A percentile compares a stretch with the other conserved stretches of the same genome.
Conservation (phyloP, 345 rosid genomes). For the Geranium rotundifolium region DNA sequence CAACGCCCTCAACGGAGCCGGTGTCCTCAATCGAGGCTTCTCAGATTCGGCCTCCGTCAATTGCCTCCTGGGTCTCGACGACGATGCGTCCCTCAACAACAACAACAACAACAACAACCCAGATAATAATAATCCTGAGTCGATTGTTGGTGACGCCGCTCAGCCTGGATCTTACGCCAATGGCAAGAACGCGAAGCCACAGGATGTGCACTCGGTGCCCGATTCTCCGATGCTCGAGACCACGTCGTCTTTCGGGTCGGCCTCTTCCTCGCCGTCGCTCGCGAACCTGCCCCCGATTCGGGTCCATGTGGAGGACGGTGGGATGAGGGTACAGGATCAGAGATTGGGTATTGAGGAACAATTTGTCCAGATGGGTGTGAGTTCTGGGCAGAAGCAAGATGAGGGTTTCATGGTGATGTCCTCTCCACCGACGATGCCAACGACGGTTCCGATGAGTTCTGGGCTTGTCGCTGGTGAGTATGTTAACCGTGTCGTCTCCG, state of each 20-base stretch:
- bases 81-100: slow-evolving; percentile 14
- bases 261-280: slow-evolving; percentile 80
- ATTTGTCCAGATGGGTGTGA: slow-evolving; percentile 44
- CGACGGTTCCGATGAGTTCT: slow-evolving; percentile 24
- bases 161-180: slow-evolving; percentile 3
- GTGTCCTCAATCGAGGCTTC: slow-evolving; percentile 48
- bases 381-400: slow-evolving; percentile 37
- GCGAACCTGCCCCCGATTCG: slow-evolving; percentile 81
- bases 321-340: slow-evolving; percentile 32
- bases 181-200: slow-evolving; percentile 35
- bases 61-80: slow-evolving; percentile 70
- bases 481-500: slow-evolving; percentile 44
- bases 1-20: slow-evolving; percentile 61
- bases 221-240: slow-evolving; percentile 95
- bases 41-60: slow-evolving; percentile 68
- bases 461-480: slow-evolving; percentile 36
- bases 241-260: slow-evolving; percentile 81
- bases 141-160: neutral
- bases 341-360: slow-evolving; percentile 79
- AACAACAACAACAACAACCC: slow-evolving; percentile 2
- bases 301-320: slow-evolving; percentile 56
- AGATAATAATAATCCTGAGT: neutral
- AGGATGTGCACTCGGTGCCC: slow-evolving; percentile 76
- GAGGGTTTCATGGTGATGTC: slow-evolving; percentile 43
- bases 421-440: slow-evolving; percentile 47